Percentiles rank a stretch among this genome's conserved stretches.
phyloP scores from a whole-genome alignment of 352 stramenopile genomes.

The Globisporangium apiculatum region DNA sequence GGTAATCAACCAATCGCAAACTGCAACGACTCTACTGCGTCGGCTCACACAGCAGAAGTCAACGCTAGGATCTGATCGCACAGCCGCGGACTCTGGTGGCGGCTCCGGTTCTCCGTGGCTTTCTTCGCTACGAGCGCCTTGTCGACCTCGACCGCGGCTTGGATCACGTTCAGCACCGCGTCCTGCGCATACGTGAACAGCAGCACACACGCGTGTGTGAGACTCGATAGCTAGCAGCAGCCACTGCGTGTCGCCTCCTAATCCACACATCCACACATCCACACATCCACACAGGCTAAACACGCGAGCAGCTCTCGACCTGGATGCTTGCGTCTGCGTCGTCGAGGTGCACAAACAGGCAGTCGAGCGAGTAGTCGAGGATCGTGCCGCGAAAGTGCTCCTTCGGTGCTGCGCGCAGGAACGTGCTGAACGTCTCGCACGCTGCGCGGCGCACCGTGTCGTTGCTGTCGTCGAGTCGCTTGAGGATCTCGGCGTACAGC shows the following conservation, averaged over 20 bases:
- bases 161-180: slow-evolving; percentile 63
- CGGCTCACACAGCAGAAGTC: slow-evolving; percentile 16
- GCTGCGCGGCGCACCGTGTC: slow-evolving; percentile 84
- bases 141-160: slow-evolving; percentile 58
- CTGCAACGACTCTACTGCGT: background rate
- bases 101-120: slow-evolving; percentile 59
- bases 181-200: slow-evolving; percentile 20
- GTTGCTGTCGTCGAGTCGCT: slow-evolving; percentile 90
- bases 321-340: slow-evolving; percentile 85
- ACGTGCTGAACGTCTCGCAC: slow-evolving; percentile 84
- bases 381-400: slow-evolving; percentile 85
- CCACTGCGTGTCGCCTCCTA: too few relatives aligned
- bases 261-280: background rate
- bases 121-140: slow-evolving; percentile 56
- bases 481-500: slow-evolving; percentile 89
- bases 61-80: slow-evolving; percentile 63
- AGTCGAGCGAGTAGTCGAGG: slow-evolving; percentile 88
- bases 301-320: slow-evolving; percentile 14
- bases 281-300: slow-evolving; percentile 7
- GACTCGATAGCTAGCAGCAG: too few relatives aligned
- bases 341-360: slow-evolving; percentile 89
- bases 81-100: slow-evolving; percentile 62
- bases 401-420: slow-evolving; percentile 78
- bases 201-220: too few relatives aligned
- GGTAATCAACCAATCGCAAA: background rate